Evolutionary conservation across 176 grass and related monocot genomes (phyloP), one percentile per base, ranked within the genome.

Genomic region (Areca catechu): DNA sequence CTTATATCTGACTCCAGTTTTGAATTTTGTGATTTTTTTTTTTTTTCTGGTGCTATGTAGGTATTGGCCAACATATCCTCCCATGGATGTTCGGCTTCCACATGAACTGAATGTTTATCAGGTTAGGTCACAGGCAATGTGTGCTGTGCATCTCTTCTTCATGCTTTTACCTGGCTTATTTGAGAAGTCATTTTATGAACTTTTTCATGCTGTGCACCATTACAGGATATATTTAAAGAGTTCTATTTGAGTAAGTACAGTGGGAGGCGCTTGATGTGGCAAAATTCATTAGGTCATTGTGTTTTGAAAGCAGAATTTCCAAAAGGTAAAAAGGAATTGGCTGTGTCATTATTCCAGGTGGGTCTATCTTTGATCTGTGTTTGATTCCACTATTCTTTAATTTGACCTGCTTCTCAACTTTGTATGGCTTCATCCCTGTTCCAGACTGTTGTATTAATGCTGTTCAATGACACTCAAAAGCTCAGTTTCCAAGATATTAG

Each of bases 241-340:
- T 99, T 99, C 76, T 99, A 99, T 81, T 89, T 99, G 79, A 99
- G 94, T 57, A 99, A 99, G 74, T 85, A 99, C 50, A 92, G 85
- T 76, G 94, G 94, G 71, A 93, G 94, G 71, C 88, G 94, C 57
- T 77, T 99, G n/a, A 86, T 93, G 94, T 99, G 94, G 94, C 94
- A 99, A 80, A 99, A 99, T 79, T 99, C 88, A 23, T 80, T 99
- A 67, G 88, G 94, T 25, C 94, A 99, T 25, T 99, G 84, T 85
- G 94, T 99, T 62, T 63, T 99, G 58, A 99, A 99, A 82, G 88
- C 76, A 51, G 81, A 93, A 58, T 99, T 99, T 71, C 94, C 84
- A 15, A 93, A 89, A 89, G 94, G 88, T 64, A 99, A 83, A 93
- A 99, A 99, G 65, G 94, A 98, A 83, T 74, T 93, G 52, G 84